Evolutionary conservation across 1,139 yeast species (phyloP).

Genomic region (Yamadazyma kanchanaburiensis): DNA sequence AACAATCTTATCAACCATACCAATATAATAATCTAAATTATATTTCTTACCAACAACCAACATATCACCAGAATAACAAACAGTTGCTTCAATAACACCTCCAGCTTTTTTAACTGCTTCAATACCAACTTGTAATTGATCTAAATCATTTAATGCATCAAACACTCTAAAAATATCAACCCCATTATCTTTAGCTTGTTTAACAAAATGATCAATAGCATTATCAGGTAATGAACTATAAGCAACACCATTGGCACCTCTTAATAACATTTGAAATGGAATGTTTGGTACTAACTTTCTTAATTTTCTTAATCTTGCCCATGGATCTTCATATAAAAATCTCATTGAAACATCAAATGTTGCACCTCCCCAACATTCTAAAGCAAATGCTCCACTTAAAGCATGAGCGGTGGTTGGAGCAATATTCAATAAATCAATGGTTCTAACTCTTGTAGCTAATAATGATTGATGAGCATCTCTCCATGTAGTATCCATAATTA

Average conservation of each 20-base stretch:
- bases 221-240: constrained; percentile 97
- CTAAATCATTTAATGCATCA: constrained; percentile 95
- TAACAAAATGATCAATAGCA: constrained; percentile 95
- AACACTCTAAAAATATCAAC: constrained; percentile 97
- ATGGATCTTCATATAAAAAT: constrained; percentile 96
- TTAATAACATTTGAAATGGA: constrained; percentile 97
- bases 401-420: constrained; percentile 95
- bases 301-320: constrained; percentile 90
- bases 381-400: constrained; percentile 83
- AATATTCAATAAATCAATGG: constrained; percentile 83
- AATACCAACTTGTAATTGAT: constrained; percentile 94
- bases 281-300: constrained; percentile 93
- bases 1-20: constrained; percentile 79
- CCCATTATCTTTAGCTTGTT: constrained; percentile 92
- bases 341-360: constrained; percentile 98
- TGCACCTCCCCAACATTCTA: constrained; percentile 99
- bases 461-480: constrained; percentile 99
- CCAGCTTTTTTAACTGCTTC: constrained; percentile 98
- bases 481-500: constrained; percentile 98
- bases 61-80: constrained; percentile 99
- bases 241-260: constrained; percentile 99
- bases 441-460: constrained; percentile 95
- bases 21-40: constrained; percentile 84
- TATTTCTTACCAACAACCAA: constrained; percentile 91
- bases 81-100: constrained; percentile 97